Conservation (phyloP, 129 eudicot species). For the Chrysanthemum seticuspe region DNA sequence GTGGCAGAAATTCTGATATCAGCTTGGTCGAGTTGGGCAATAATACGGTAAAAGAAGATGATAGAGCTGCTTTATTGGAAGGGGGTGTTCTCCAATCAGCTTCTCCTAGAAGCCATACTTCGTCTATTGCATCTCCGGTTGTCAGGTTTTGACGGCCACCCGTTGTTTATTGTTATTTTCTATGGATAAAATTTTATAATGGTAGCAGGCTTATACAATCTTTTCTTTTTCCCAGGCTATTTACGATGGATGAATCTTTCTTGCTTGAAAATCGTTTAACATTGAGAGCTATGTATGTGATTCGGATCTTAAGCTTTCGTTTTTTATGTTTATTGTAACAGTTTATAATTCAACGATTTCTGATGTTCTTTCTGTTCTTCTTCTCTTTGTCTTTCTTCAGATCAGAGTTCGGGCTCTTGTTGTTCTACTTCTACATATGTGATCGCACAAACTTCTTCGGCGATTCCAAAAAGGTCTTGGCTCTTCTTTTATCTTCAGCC, state of each 20-base stretch:
- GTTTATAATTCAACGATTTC: not conserved
- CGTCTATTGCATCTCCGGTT: constrained; percentile 52
- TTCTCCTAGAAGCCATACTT: constrained; percentile 54
- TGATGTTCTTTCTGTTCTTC: not conserved
- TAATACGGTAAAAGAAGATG: constrained; percentile 65
- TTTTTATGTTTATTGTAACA: not conserved
- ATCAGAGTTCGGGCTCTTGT: constrained; percentile 61
- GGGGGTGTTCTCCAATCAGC: constrained; percentile 66
- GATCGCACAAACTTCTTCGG: constrained; percentile 80
- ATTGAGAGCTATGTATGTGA: constrained; percentile 79
- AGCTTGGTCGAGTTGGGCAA: constrained; percentile 60
- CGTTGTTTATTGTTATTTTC: not conserved
- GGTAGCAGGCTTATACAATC: not conserved
- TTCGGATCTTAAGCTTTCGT: not conserved
- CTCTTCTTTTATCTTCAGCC: not conserved
- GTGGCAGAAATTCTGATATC: constrained; percentile 70
- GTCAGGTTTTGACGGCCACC: constrained; percentile 41
- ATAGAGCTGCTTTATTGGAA: constrained; percentile 74
- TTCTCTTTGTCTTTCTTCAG: constrained; percentile 34
- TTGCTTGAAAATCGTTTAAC: constrained; percentile 76
- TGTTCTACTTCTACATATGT: constrained; percentile 69
- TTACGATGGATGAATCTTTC: constrained; percentile 73
- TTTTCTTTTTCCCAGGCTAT: constrained; percentile 44
- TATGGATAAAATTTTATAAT: not conserved
- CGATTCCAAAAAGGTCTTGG: constrained; percentile 73